Percentiles rank a stretch among this genome's conserved stretches.
phyloP scores from a whole-genome alignment of 2,329 filamentous ascomycete genomes.

The Aspergillus sp. region DNA sequence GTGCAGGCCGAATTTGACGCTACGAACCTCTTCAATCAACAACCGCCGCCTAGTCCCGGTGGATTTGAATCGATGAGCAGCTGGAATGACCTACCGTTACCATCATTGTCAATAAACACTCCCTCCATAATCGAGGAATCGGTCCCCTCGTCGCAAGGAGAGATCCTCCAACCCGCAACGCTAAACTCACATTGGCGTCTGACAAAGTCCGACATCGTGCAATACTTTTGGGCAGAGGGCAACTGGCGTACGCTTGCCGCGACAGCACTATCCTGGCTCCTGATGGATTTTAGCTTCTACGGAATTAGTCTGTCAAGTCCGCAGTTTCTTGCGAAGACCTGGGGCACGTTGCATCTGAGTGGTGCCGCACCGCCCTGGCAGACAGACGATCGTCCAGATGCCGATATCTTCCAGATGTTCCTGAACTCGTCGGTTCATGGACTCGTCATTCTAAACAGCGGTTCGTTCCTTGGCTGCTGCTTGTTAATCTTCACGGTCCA shows the following conservation, averaged over 20 bases:
- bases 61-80: slow-evolving; percentile 15
- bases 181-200: slow-evolving; percentile 37
- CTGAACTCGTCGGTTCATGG: slow-evolving; percentile 31
- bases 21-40: slow-evolving; percentile 48
- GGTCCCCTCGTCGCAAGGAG: slow-evolving; percentile 14
- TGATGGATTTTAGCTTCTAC: slow-evolving; percentile 52
- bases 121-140: slow-evolving; percentile 15
- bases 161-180: slow-evolving; percentile 27
- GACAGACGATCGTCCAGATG: slow-evolving; percentile 28
- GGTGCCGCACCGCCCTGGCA: slow-evolving; percentile 27
- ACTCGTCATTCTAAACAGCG: slow-evolving; percentile 34
- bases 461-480: slow-evolving; percentile 36
- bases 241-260: slow-evolving; percentile 37
- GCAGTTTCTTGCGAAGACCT: slow-evolving; percentile 36
- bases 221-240: slow-evolving; percentile 37
- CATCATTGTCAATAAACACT: slow-evolving; percentile 19
- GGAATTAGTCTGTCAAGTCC: slow-evolving; percentile 44
- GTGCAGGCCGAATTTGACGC: slow-evolving; percentile 53
- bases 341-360: slow-evolving; percentile 26
- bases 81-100: slow-evolving; percentile 13
- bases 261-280: slow-evolving; percentile 47
- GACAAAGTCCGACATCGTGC: slow-evolving; percentile 29
- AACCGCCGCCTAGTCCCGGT: slow-evolving; percentile 1
- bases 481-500: slow-evolving; percentile 34
- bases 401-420: slow-evolving; percentile 37